These are phyloP conservation scores for Dissophora ornata DNA, from an alignment of 192 early-diverging fungal species.

Conservation along the genomic window DNA sequence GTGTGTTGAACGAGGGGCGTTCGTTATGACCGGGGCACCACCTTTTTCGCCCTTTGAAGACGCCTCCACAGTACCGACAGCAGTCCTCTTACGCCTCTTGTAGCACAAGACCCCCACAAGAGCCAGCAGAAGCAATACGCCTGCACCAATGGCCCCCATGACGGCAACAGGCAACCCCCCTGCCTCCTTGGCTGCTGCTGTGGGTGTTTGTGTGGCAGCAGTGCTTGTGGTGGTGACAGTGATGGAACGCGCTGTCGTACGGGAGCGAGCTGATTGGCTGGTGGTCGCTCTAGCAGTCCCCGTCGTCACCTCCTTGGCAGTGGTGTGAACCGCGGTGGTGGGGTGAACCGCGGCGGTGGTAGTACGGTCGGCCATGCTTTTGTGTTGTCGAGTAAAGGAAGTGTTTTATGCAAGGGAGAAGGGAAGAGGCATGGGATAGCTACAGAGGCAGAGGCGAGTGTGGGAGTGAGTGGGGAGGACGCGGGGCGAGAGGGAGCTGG, in stretches of 20 bases:
- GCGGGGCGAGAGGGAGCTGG: background rate
- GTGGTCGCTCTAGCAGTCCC: background rate
- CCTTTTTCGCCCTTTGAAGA: background rate
- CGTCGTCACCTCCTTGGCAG: background rate
- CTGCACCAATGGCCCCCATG: constrained; percentile 39
- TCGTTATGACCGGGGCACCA: background rate
- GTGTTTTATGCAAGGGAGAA: background rate
- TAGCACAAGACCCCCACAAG: constrained; percentile 34
- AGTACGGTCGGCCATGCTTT: constrained; percentile 21
- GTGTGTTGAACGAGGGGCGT: background rate
- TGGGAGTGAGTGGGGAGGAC: background rate
- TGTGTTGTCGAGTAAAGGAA: background rate
- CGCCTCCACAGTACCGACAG: constrained; percentile 13
- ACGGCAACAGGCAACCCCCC: constrained; percentile 27
- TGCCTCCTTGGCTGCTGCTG: constrained; percentile 1
- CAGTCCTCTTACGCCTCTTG: constrained; percentile 33
- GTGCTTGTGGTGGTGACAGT: background rate
- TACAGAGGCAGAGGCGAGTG: background rate
- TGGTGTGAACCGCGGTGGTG: constrained; percentile 14
- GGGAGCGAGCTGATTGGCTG: constrained; percentile 3
- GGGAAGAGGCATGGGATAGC: background rate
- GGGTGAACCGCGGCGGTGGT: constrained; percentile 11
- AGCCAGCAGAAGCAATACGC: constrained; percentile 11
- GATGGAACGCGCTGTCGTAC: background rate
- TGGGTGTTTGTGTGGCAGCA: background rate